Evolutionary conservation across 2,329 filamentous ascomycete genomes (phyloP), one percentile per base, ranked within the genome.

Genomic region (Arachnopeziza araneosa): DNA sequence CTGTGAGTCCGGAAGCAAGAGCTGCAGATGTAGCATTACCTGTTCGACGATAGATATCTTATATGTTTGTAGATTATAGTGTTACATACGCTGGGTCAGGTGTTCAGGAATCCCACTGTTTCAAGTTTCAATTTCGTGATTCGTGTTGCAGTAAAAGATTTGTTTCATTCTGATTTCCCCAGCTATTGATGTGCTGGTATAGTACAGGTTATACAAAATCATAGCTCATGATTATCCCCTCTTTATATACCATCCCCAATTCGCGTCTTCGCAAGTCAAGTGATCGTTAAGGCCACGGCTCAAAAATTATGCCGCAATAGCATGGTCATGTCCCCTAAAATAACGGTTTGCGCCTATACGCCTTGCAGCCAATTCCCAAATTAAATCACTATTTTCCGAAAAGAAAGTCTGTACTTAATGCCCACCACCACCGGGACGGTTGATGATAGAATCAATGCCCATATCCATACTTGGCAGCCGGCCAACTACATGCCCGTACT

Each of bases 371-470:
- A 21, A 22, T 36, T 23, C 30, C 26, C 24, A 26, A 21, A 36
- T 21, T 14, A 44, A 19, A 44, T 17, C 10, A 14, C 36, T 17
- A 49, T 49, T 44, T 49, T 23, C 9, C 22, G 21, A 57, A 52
- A 36, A n/a, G 44, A 36, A 36, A 52, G 24, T 52, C 4, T 17
- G n/a, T 52, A 5, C 22, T 54, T 8, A 60, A 32, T 60, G 57
- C 4, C 61, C 60, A 55, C 59, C 55, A 8, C 57, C 23, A 24
- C 52, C 24, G 5, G 79, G 75, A 24, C 80, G 76, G 71, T 85
- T 83, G 66, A 86, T 83, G 60, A 86, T 80, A 55, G 80, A 76
- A 56, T 80, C 80, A 66, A 87, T 85, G 24, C 81, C 82, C 82
- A 86, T 85, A 66, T 85, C 83, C 54, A 80, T 79, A 63, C 80